These are phyloP conservation scores for Fusarium lateritium DNA, from an alignment of 2,329 filamentous ascomycete species.

Conservation along the genomic window DNA sequence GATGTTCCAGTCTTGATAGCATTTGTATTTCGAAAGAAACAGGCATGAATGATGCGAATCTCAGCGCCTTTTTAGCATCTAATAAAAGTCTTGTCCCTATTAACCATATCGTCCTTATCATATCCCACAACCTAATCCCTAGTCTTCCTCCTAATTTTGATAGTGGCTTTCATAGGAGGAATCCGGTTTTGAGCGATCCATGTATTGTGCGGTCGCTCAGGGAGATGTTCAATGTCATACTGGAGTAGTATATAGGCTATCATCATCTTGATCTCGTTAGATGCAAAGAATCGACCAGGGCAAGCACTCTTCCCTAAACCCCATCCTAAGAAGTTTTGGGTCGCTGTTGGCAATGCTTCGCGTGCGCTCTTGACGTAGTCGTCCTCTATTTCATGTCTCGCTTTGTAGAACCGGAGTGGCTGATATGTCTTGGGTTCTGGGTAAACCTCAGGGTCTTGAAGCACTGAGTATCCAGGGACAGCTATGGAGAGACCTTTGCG, in stretches of 20 bases:
- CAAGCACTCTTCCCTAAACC: slow-evolving; percentile 9
- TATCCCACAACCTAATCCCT: no score
- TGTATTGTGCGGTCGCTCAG: background rate
- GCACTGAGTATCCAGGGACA: slow-evolving; percentile 9
- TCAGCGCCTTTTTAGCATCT: no score
- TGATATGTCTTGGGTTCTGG: background rate
- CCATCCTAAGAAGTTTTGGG: slow-evolving; percentile 12
- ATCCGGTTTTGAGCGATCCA: slow-evolving; percentile 21
- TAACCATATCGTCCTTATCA: no score
- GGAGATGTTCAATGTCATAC: slow-evolving; percentile 11
- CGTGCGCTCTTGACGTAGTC: slow-evolving; percentile 7
- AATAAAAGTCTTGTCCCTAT: no score
- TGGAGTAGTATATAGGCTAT: background rate
- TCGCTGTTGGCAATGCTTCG: slow-evolving; percentile 5
- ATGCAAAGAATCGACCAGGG: slow-evolving; percentile 11
- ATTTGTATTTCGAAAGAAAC: no score
- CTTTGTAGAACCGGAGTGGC: slow-evolving; percentile 13
- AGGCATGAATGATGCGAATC: no score
- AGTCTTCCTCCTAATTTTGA: background rate
- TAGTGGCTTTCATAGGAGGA: slow-evolving; percentile 11
- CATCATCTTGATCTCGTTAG: slow-evolving; percentile 17
- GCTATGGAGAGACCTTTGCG: slow-evolving; percentile 12
- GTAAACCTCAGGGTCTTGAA: slow-evolving; percentile 17
- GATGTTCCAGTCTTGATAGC: no score
- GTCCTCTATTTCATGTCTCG: background rate